phyloP scores from a whole-genome alignment of 1,139 yeast genomes.

The Yamadazyma membranifaciens region DNA sequence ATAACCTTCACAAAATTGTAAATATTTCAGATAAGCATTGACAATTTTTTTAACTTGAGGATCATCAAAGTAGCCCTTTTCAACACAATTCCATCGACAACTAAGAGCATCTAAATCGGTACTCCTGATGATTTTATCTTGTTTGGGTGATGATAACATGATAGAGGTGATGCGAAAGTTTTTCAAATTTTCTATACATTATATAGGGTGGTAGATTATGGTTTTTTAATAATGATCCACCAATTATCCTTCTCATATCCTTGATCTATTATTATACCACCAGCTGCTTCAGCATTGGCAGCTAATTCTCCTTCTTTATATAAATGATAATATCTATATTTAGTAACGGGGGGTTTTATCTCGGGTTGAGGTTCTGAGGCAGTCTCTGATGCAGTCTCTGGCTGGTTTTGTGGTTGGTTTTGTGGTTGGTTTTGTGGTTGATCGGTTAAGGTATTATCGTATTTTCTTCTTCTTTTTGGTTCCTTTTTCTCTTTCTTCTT shows the following conservation, averaged over 20 bases:
- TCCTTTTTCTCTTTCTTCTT: slow-evolving; percentile 25
- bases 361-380: slow-evolving; percentile 13
- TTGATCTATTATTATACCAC: slow-evolving; percentile 53
- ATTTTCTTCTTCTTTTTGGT: slow-evolving; percentile 16
- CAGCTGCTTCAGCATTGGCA: slow-evolving; percentile 65
- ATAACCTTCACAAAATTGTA: slow-evolving; percentile 41
- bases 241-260: slow-evolving; percentile 96
- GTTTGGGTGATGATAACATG: slow-evolving; percentile 35
- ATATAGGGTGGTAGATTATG: neutral
- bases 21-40: slow-evolving; percentile 34
- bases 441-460: neutral
- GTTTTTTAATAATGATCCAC: slow-evolving; percentile 56
- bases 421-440: slow-evolving; percentile 18
- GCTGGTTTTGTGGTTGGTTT: slow-evolving; percentile 8
- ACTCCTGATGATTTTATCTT: slow-evolving; percentile 55
- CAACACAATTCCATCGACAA: slow-evolving; percentile 62
- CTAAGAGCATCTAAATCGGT: slow-evolving; percentile 88
- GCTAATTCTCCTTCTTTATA: slow-evolving; percentile 81
- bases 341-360: slow-evolving; percentile 38
- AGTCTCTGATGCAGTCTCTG: too few relatives aligned
- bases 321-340: slow-evolving; percentile 84
- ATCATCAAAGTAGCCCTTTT: slow-evolving; percentile 57
- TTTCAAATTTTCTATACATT: neutral
- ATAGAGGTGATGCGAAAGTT: slow-evolving; percentile 1
- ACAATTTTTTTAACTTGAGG: slow-evolving; percentile 44